Conservation (phyloP, 2,329 filamentous ascomycete species). For the Phaeosphaeriaceae sp. region DNA sequence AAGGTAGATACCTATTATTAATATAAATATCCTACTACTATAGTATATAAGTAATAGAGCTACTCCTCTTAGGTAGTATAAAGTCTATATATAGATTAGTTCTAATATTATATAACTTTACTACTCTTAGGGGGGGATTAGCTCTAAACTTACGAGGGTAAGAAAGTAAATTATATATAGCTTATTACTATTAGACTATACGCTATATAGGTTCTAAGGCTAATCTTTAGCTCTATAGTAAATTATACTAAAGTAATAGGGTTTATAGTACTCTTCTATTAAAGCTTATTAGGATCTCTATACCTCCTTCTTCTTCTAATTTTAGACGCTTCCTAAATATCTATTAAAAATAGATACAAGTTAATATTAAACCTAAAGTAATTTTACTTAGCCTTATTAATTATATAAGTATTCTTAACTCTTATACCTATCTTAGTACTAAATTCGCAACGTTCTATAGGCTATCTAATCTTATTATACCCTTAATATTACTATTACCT, state of each 20-base stretch:
- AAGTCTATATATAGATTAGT: conserved; percentile 5
- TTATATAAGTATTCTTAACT: conserved; percentile 2
- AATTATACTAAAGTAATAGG: conserved; percentile 2
- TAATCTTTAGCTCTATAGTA: conserved; percentile 1
- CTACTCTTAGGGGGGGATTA: conserved; percentile 1
- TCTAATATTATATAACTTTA: conserved; percentile 2
- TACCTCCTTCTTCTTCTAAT: background rate
- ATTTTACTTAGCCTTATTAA: conserved; percentile 2
- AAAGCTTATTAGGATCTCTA: background rate
- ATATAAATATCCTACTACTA: conserved; percentile 3
- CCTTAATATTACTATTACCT: no score
- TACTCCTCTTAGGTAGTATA: background rate
- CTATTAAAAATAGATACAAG: no score
- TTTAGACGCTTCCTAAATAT: background rate
- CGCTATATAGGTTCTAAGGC: conserved; percentile 2
- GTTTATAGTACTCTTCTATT: conserved; percentile 1
- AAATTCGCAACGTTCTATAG: conserved; percentile 8
- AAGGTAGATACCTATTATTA: conserved; percentile 2
- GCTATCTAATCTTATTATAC: no score
- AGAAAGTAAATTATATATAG: no score
- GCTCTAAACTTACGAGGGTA: no score
- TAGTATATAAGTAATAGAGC: conserved; percentile 4
- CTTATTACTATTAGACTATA: background rate
- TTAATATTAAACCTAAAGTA: background rate
- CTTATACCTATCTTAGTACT: conserved; percentile 3